These are phyloP conservation scores for Clavispora phyllophila DNA, from an alignment of 805 yeast species.

Conservation along the genomic window DNA sequence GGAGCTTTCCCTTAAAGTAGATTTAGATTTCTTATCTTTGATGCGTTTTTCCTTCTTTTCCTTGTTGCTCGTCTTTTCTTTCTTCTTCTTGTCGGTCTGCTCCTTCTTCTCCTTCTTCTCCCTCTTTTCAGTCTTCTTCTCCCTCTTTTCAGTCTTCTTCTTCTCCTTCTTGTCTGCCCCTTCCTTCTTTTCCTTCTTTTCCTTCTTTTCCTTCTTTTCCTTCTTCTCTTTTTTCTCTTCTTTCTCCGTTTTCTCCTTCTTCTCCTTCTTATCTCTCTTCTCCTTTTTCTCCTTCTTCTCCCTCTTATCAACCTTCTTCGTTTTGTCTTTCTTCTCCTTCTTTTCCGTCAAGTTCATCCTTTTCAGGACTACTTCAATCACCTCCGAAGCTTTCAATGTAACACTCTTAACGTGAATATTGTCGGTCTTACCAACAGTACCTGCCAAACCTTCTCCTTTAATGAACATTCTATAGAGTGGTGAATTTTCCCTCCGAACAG, in stretches of 20 bases:
- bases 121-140: slow-evolving; percentile 18
- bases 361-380: slow-evolving; percentile 5
- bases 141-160: slow-evolving; percentile 19
- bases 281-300: slow-evolving; percentile 1
- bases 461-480: slow-evolving; percentile 86
- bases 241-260: slow-evolving; percentile 22
- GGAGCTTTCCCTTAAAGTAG: too few species aligned
- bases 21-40: slow-evolving; percentile 10
- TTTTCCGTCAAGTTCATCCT: slow-evolving; percentile 1
- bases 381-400: slow-evolving; percentile 6
- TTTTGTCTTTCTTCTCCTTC: background rate
- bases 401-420: slow-evolving; percentile 13
- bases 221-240: slow-evolving; percentile 29
- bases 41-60: background rate
- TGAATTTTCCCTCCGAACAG: slow-evolving; percentile 48
- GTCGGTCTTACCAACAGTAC: slow-evolving; percentile 53
- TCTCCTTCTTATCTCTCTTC: slow-evolving; percentile 22
- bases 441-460: slow-evolving; percentile 77
- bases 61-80: background rate
- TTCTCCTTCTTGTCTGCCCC: slow-evolving; percentile 17
- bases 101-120: slow-evolving; percentile 18
- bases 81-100: slow-evolving; percentile 7
- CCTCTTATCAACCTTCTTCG: slow-evolving; percentile 1
- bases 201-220: slow-evolving; percentile 23
- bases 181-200: slow-evolving; percentile 21